Base-by-base conservation (phyloP, 495 filamentous ascomycete genomes). In the Neurospora sp. region DNA sequence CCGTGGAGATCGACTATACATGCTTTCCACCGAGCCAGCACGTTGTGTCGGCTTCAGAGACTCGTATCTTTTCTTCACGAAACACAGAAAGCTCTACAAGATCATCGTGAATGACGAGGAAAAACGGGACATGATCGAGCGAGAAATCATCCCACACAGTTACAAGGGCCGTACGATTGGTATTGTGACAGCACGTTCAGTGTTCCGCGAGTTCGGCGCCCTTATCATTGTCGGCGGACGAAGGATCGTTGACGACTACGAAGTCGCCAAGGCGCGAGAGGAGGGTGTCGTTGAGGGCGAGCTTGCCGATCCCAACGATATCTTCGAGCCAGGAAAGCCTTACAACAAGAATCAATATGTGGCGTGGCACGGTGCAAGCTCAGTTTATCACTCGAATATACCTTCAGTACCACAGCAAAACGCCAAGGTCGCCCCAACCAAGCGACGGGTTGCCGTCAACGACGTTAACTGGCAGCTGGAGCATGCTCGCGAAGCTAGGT, bases 111-210 rank as follows among this genome's bases (percentile, higher is more conserved):
- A 93, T 73, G 94, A 97, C 72, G 91, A 94, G 23, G 93, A 94
- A 74, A 98, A 97, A 83, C 92, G 90, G 70, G 94, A 97, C 78
- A 87, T 98, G 80, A 99, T 99, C 75, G 93, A 94, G 48, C 92
- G 96, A 69, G 91, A 96, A 35, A 89, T 99, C 74, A 97, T 99
- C 73, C 96, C 96, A 4, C 94, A 97, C 85, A 95, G 92, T 41
- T 99, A 99, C 89, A 99, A 99, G 80, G 96, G 96, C 73, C 92
- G 96, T 66, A 93, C 96, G 20, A 99, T 99, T 79, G 96, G 96
- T 82, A 94, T 99, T 37, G 96, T 98, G 69, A 98, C 96, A 14
- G 96, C 96, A 38, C 89, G 96, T 23, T 98, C 96, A 8, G 96
- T 99, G 23, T 99, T 98, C 82, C 89, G 96, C 40, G 96, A 99